These are phyloP conservation scores for Leptosphaerulina australis DNA, from an alignment of 2,329 filamentous ascomycete genomes.

Conservation along the genomic window DNA sequence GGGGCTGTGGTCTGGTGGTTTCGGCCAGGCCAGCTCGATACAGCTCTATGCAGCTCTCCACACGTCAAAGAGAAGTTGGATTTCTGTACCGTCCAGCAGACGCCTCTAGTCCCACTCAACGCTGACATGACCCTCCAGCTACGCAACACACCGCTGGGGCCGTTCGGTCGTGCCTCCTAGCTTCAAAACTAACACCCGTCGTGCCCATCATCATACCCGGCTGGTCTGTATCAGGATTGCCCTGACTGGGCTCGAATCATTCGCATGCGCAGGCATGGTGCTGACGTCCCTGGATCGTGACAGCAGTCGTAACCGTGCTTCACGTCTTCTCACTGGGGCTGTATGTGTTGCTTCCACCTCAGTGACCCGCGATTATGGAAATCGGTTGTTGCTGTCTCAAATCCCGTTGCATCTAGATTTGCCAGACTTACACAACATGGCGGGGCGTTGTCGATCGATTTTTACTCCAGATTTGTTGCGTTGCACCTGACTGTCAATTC, in stretches of 20 bases:
- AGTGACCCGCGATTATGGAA: not conserved
- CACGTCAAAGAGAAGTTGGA: constrained; percentile 6
- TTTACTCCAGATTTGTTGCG: constrained; percentile 11
- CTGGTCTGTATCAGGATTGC: constrained; percentile 2
- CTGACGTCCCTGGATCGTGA: constrained; percentile 7
- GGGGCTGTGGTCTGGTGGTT: constrained; percentile 3
- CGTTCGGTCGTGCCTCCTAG: constrained; percentile 10
- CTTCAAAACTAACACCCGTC: constrained; percentile 4
- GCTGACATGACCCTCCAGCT: constrained; percentile 11
- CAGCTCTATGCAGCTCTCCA: constrained; percentile 1
- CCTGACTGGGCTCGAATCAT: constrained; percentile 4
- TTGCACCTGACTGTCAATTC: constrained; percentile 25
- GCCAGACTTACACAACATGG: constrained; percentile 11
- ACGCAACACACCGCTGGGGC: constrained; percentile 16
- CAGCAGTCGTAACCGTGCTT: constrained; percentile 4
- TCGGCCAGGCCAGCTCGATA: constrained; percentile 1
- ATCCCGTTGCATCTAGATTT: not conserved
- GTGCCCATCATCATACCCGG: constrained; percentile 6
- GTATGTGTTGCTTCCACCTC: constrained; percentile 1
- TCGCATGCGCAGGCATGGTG: constrained; percentile 5
- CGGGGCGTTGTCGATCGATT: constrained; percentile 13
- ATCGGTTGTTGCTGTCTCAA: not conserved
- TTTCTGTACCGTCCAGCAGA: constrained; percentile 3
- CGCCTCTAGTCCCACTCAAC: constrained; percentile 8
- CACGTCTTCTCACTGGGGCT: not conserved